Base-by-base conservation (phyloP, 139 green algal species). In the Trebouxia sp. region DNA sequence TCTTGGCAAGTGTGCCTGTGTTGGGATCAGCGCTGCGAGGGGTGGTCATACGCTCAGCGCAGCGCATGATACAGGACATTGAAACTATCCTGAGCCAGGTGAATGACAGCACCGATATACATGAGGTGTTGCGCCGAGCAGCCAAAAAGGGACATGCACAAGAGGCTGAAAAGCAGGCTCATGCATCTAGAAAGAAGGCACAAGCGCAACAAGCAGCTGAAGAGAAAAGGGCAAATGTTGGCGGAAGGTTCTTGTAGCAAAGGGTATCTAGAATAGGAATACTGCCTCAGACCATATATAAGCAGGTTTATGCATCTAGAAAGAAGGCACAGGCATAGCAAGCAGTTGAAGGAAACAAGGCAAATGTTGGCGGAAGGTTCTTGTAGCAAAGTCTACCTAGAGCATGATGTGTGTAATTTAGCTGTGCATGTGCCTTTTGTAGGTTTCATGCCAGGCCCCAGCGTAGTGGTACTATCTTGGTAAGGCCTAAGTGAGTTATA, bases 61-160 rank as follows among this genome's bases (percentile, higher is more conserved):
- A 78, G 78, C 78, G 78, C 5, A 77, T 83, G 65, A 62, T 83
- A n/a, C 62, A 83, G 65, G 78, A 79, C 43, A 77, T 51, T 24
- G 56, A 72, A 37, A n/a, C 76, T 6, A 26, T 66, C 8, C 14
- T 80, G 48, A 38, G 45, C 17, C 42, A 35, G 28, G 62, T 72
- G 32, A 55, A 56, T 42, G 42, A 78, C 41, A 78, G 5, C 41
- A 56, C 70, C 20, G 70, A 42, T 24, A 78, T 78, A 5, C 70
- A 78, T 45, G 62, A 72, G 35, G 62, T 72, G 15, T 35, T 72
- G 5, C 8, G 62, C 8, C 62, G 35, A n/a, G 62, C 62, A 28
- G 62, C 62, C 15, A 43, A 72, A 35, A 72, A 45, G 15, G 62
- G 62, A 6, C 62, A 72, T 45, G 62, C 62, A 43, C 28, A 72